phyloP scores from a whole-genome alignment of 2,329 filamentous ascomycete genomes.

The Ascochyta koolunga region DNA sequence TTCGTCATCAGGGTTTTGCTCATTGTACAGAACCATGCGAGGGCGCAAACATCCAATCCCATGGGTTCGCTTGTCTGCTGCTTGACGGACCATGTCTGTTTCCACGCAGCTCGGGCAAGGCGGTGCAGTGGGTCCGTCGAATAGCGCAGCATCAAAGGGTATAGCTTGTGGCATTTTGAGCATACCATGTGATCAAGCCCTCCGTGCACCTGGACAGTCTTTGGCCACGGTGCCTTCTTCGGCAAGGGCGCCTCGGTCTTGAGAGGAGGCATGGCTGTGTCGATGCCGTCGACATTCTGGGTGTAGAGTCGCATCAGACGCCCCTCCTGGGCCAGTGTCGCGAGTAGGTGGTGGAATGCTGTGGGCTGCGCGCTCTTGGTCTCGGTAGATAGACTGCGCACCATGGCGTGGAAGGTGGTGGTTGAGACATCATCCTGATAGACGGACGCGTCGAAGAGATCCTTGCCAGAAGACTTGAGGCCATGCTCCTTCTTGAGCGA shows the following conservation, averaged over 20 bases:
- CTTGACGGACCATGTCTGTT: constrained; percentile 76
- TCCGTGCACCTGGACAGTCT: constrained; percentile 90
- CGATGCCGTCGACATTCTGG: constrained; percentile 96
- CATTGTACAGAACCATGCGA: constrained; percentile 95
- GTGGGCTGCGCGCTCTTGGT: constrained; percentile 81
- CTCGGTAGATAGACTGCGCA: constrained; percentile 82
- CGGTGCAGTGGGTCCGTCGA: constrained; percentile 83
- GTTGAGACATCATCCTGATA: constrained; percentile 92
- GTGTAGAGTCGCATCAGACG: constrained; percentile 90
- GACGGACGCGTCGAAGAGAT: constrained; percentile 95
- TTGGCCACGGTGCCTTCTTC: constrained; percentile 88
- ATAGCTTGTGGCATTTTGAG: constrained; percentile 83
- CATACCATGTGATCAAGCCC: constrained; percentile 96
- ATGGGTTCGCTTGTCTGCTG: constrained; percentile 87
- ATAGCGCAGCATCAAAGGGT: constrained; percentile 76
- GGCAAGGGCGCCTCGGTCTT: constrained; percentile 81
- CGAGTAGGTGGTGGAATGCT: constrained; percentile 89
- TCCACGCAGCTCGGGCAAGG: constrained; percentile 76
- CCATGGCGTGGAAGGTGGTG: constrained; percentile 93
- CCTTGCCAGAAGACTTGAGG: constrained; percentile 89
- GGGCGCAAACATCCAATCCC: constrained; percentile 89
- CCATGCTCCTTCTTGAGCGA: constrained; percentile 86
- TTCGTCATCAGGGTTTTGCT: constrained; percentile 94
- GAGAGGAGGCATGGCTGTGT: constrained; percentile 80
- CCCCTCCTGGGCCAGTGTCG: constrained; percentile 84